Evolutionary conservation across 2,329 filamentous ascomycete genomes (phyloP).

Genomic region (Tolypocladium ovalisporum): DNA sequence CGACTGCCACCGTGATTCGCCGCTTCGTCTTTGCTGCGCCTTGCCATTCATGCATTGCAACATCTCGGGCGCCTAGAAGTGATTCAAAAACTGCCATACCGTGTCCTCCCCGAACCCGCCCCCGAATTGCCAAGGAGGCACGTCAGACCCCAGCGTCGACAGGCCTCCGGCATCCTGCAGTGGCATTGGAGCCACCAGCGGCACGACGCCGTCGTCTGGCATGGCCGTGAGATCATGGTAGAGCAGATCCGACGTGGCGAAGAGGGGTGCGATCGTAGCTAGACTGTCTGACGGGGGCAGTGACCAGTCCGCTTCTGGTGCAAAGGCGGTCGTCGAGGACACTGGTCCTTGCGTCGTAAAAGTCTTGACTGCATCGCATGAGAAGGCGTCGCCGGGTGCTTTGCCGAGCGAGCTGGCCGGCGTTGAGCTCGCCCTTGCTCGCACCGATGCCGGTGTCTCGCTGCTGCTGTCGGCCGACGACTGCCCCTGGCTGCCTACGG

Average conservation of each 20-base stretch:
- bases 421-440: neutral
- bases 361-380: neutral
- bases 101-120: constrained; percentile 44
- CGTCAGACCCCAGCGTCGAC: neutral
- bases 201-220: constrained; percentile 12
- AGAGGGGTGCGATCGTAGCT: constrained; percentile 40
- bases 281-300: constrained; percentile 37
- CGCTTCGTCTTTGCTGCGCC: neutral
- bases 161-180: neutral
- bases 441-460: constrained; percentile 5
- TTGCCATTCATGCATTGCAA: neutral
- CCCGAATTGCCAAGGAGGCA: constrained; percentile 37
- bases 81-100: constrained; percentile 45
- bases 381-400: neutral
- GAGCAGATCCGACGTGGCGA: constrained; percentile 44
- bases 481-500: constrained; percentile 23
- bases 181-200: neutral
- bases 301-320: constrained; percentile 20
- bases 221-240: constrained; percentile 44
- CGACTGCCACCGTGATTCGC: neutral
- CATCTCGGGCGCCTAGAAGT: constrained; percentile 21
- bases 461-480: constrained; percentile 8
- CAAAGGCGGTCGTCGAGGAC: neutral
- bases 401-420: neutral
- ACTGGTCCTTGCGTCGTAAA: neutral